Evolutionary conservation across 371 early-diverging fungal species (phyloP).

Genomic region (Mortierella sp.): DNA sequence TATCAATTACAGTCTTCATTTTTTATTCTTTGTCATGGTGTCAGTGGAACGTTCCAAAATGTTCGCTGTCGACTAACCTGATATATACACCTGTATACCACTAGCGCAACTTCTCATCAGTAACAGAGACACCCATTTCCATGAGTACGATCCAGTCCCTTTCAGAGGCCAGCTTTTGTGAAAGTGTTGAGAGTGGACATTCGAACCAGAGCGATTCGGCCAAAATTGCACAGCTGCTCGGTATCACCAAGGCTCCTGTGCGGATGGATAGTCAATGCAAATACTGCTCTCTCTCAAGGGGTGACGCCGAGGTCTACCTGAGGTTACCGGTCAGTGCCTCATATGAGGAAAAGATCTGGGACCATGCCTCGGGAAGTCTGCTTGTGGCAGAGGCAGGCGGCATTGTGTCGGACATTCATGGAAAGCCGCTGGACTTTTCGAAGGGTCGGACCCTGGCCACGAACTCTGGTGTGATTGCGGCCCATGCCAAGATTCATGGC

Average conservation of each 20-base stretch:
- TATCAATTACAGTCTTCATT: conserved; percentile 33
- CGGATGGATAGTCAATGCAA: conserved; percentile 98
- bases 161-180: conserved; percentile 85
- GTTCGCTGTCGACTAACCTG: no score
- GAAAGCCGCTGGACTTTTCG: conserved; percentile 90
- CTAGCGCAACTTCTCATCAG: conserved; percentile 73
- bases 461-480: conserved; percentile 93
- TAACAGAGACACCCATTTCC: conserved; percentile 70
- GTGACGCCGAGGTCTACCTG: conserved; percentile 93
- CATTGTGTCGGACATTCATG: conserved; percentile 84
- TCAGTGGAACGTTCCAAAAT: no score
- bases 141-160: conserved; percentile 67
- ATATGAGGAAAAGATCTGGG: conserved; percentile 98
- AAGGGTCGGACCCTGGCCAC: conserved; percentile 81
- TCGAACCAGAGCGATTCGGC: conserved; percentile 84
- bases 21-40: not conserved
- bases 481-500: conserved; percentile 73
- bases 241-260: conserved; percentile 79
- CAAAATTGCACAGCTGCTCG: conserved; percentile 79
- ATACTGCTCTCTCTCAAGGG: conserved; percentile 88
- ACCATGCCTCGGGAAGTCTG: conserved; percentile 94
- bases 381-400: conserved; percentile 97
- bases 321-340: conserved; percentile 81
- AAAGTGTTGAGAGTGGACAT: conserved; percentile 96
- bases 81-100: no score